Conservation (phyloP, 495 filamentous ascomycete species). For the Glutinoglossum americanum region DNA sequence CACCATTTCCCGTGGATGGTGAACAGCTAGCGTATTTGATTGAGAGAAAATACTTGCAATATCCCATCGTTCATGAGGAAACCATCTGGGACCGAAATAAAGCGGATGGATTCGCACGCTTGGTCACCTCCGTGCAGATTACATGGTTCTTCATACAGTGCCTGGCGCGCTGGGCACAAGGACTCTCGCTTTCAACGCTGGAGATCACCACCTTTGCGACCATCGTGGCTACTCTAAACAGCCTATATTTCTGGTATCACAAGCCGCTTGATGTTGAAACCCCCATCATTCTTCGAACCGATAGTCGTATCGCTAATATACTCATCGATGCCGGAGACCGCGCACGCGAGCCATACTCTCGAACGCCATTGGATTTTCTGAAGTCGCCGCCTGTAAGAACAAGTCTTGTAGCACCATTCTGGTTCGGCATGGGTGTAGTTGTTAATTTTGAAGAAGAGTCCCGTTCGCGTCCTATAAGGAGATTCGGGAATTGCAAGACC, state of each 20-base stretch:
- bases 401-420: constrained; percentile 1
- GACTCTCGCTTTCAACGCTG: not conserved
- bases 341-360: not conserved
- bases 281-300: not conserved
- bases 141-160: constrained; percentile 12
- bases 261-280: constrained; percentile 7
- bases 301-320: not conserved
- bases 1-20: constrained; percentile 13
- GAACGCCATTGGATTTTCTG: constrained; percentile 6
- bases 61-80: constrained; percentile 4
- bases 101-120: constrained; percentile 9
- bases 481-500: no score
- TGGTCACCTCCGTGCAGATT: constrained; percentile 12
- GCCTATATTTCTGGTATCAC: constrained; percentile 6
- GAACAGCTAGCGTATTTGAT: constrained; percentile 13
- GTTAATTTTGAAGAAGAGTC: not conserved
- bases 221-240: not conserved
- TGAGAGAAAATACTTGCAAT: constrained; percentile 7
- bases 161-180: constrained; percentile 4
- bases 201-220: not conserved
- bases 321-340: not conserved
- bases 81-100: constrained; percentile 15
- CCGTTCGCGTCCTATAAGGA: not conserved
- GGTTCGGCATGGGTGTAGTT: not conserved
- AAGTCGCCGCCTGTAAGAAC: not conserved